Percentiles rank a stretch among this genome's conserved stretches.
phyloP scores from a whole-genome alignment of 2,329 filamentous ascomycete species.

The Didymella lethalis region DNA sequence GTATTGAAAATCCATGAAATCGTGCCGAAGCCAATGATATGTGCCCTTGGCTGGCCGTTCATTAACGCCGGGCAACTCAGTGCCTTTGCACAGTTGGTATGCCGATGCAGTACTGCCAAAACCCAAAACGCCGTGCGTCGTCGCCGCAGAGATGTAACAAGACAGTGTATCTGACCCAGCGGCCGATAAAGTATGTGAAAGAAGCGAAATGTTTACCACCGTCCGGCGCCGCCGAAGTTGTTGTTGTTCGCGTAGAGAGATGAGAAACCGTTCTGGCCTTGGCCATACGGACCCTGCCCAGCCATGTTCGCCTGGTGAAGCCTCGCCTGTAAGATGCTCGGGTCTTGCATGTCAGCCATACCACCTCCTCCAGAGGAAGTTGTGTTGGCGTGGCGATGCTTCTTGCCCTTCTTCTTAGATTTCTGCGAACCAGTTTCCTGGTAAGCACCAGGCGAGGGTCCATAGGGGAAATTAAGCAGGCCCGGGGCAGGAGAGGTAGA shows the following conservation, averaged over 20 bases:
- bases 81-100: slow-evolving; percentile 42
- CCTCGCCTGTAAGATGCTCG: slow-evolving; percentile 98
- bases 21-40: slow-evolving; percentile 42
- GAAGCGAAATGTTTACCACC: slow-evolving; percentile 49
- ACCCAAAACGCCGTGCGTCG: slow-evolving; percentile 50
- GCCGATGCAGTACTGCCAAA: slow-evolving; percentile 51
- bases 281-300: slow-evolving; percentile 89
- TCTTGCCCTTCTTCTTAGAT: slow-evolving; percentile 99
- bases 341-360: slow-evolving; percentile 99
- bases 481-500: slow-evolving; percentile 88
- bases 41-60: slow-evolving; percentile 41
- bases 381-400: slow-evolving; percentile 99
- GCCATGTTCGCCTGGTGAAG: slow-evolving; percentile 86
- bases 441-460: slow-evolving; percentile 82
- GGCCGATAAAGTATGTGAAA: slow-evolving; percentile 44
- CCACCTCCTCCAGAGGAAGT: slow-evolving; percentile 99
- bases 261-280: slow-evolving; percentile 92
- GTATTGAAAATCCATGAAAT: slow-evolving; percentile 46
- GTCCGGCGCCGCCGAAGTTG: slow-evolving; percentile 52
- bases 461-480: slow-evolving; percentile 91
- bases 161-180: slow-evolving; percentile 40
- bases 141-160: slow-evolving; percentile 42
- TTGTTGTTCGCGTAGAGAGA: slow-evolving; percentile 74
- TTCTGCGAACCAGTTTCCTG: slow-evolving; percentile 89
- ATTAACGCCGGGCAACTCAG: slow-evolving; percentile 51